A percentile compares a stretch with the other conserved stretches of the same genome.
Evolutionary conservation across 2,329 filamentous ascomycete species (phyloP).

Genomic region (Pyricularia sp.): DNA sequence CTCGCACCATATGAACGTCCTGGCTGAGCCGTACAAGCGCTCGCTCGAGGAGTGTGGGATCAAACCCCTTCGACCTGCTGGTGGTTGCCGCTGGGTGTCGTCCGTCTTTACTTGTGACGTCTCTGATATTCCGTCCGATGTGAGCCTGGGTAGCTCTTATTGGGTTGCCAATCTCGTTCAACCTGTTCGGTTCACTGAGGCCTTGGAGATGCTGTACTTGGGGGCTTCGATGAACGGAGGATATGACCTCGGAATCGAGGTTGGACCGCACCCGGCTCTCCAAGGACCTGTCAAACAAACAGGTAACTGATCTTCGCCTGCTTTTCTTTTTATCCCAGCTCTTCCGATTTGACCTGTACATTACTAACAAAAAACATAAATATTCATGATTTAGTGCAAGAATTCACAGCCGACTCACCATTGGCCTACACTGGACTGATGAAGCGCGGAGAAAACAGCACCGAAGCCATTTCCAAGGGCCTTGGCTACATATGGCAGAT

Average conservation of each 20-base stretch:
- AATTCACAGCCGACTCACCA: not conserved
- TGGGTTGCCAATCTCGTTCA: conserved; percentile 37
- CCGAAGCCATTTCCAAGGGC: not conserved
- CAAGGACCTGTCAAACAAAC: conserved; percentile 16
- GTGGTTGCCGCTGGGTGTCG: not conserved
- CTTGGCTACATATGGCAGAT: conserved; percentile 3
- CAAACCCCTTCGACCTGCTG: not conserved
- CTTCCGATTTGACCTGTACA: too few species aligned
- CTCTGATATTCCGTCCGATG: not conserved
- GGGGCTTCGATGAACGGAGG: conserved; percentile 14
- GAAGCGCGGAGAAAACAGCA: not conserved
- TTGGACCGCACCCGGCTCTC: conserved; percentile 28
- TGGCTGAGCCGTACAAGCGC: not conserved
- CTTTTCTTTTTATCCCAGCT: conserved; percentile 11
- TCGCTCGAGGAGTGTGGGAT: not conserved
- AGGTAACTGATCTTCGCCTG: conserved; percentile 11
- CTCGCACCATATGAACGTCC: conserved; percentile 14
- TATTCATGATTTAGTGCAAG: not conserved
- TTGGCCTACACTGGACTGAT: conserved; percentile 1
- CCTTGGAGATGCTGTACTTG: not conserved
- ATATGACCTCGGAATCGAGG: conserved; percentile 29
- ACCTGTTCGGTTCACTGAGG: conserved; percentile 30
- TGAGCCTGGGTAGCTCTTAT: conserved; percentile 19
- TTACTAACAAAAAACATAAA: too few species aligned
- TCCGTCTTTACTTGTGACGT: not conserved